Evolutionary conservation across 768 basidiomycete species (phyloP).

Genomic region (Hygrocybe coccinea): DNA sequence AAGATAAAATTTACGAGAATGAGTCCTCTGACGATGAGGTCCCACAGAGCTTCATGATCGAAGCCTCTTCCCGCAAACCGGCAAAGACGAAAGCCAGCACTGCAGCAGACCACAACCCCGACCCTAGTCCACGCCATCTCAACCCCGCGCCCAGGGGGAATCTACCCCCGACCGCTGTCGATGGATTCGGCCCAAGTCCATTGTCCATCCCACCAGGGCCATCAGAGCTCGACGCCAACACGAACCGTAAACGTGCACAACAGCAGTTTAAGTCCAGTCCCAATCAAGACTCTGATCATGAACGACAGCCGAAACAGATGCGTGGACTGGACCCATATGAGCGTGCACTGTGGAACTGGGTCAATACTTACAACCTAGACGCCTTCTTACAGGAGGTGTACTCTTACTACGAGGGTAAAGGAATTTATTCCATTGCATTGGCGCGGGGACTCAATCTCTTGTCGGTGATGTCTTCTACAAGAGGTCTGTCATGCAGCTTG

Average conservation of each 20-base stretch:
- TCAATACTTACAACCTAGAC: conserved; percentile 96
- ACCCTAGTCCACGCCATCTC: conserved; percentile 38
- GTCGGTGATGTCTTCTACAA: conserved; percentile 49
- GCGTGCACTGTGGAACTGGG: conserved; percentile 96
- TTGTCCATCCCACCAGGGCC: conserved; percentile 58
- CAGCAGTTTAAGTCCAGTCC: conserved; percentile 17
- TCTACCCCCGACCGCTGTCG: conserved; percentile 25
- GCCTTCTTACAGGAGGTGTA: conserved; percentile 94
- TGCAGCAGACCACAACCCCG: conserved; percentile 11
- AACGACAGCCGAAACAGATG: conserved; percentile 44
- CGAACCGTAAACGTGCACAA: conserved; percentile 19
- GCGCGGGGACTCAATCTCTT: conserved; percentile 88
- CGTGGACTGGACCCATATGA: conserved; percentile 80
- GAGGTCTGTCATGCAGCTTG: not conserved
- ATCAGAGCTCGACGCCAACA: conserved; percentile 52
- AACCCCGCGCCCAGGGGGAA: conserved; percentile 46
- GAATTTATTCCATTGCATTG: conserved; percentile 91
- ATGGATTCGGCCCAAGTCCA: conserved; percentile 19
- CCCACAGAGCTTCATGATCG: conserved; percentile 82
- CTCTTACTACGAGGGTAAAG: conserved; percentile 93
- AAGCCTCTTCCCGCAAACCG: conserved; percentile 44
- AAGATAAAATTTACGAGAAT: conserved; percentile 54
- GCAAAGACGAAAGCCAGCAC: conserved; percentile 23
- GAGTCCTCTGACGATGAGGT: conserved; percentile 79
- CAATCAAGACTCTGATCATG: conserved; percentile 28